Evolutionary conservation across 805 yeast species (phyloP).

Genomic region (Candida incommunis): DNA sequence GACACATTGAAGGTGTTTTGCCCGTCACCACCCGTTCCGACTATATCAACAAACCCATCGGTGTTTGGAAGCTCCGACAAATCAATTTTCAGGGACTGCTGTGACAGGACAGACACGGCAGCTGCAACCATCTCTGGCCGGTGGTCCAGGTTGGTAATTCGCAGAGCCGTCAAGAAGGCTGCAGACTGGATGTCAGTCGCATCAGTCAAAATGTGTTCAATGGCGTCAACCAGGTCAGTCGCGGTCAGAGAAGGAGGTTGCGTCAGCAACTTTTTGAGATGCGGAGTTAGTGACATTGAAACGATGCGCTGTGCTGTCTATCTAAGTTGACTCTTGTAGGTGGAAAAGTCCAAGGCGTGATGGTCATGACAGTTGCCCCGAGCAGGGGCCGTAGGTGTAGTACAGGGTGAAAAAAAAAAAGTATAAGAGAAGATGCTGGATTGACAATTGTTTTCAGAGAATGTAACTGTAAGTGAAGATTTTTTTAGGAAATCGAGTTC

Average conservation of each 20-base stretch:
- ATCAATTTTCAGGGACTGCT: slow-evolving; percentile 24
- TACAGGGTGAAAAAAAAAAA: too few species aligned
- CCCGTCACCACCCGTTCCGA: slow-evolving; percentile 99
- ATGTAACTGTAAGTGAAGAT: too few species aligned
- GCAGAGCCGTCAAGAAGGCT: slow-evolving; percentile 63
- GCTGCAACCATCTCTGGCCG: slow-evolving; percentile 71
- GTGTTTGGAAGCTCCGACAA: slow-evolving; percentile 8
- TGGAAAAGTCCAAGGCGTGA: too few species aligned
- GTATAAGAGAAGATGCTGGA: too few species aligned
- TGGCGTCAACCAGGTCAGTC: slow-evolving; percentile 48
- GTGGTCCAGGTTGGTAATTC: slow-evolving; percentile 64
- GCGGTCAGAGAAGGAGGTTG: slow-evolving; percentile 52
- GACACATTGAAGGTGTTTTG: slow-evolving; percentile 94
- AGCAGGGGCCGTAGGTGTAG: too few species aligned
- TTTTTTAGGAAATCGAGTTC: too few species aligned
- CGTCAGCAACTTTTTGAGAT: slow-evolving; percentile 46
- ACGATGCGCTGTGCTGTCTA: too few species aligned
- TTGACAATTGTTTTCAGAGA: too few species aligned
- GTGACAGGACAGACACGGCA: slow-evolving; percentile 64
- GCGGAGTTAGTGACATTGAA: neutral
- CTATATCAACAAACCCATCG: slow-evolving; percentile 65
- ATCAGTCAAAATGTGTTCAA: slow-evolving; percentile 26
- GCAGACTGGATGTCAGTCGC: slow-evolving; percentile 60
- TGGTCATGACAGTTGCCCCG: too few species aligned
- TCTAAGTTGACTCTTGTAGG: too few species aligned